These are phyloP conservation scores for Quercus parvula DNA, from an alignment of 306 rosid genomes.

Conservation along the genomic window DNA sequence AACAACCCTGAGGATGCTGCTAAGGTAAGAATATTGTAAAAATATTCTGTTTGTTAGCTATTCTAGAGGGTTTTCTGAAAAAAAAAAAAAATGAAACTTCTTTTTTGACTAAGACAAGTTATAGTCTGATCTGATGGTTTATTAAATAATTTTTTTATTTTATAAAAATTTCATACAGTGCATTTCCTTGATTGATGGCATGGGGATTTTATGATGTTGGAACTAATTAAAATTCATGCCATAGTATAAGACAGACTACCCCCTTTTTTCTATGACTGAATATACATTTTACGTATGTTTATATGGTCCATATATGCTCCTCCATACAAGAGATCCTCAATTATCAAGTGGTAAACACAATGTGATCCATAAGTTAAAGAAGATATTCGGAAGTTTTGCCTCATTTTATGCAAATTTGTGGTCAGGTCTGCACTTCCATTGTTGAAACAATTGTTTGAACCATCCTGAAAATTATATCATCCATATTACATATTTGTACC, in stretches of 20 bases:
- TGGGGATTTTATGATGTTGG: not conserved
- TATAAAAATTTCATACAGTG: not conserved
- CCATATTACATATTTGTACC: not conserved
- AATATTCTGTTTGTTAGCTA: conserved; percentile 13
- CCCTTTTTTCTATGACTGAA: not conserved
- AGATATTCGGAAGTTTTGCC: not conserved
- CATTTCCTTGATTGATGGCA: not conserved
- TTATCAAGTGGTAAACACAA: not conserved
- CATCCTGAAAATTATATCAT: not conserved
- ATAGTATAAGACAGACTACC: not conserved
- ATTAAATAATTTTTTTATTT: not conserved
- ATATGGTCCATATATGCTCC: not conserved
- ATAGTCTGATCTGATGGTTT: not conserved
- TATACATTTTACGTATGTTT: not conserved
- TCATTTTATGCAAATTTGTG: not conserved
- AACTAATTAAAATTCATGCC: not conserved
- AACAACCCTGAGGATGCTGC: conserved; percentile 98
- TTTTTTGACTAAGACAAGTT: not conserved
- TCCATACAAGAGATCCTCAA: not conserved
- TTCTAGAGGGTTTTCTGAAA: not conserved
- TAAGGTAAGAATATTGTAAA: conserved; percentile 47
- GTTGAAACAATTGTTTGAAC: not conserved
- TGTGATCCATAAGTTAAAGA: not conserved
- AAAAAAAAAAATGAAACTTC: not conserved
- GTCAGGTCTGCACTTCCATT: not conserved